Conservation (phyloP, 2,329 filamentous ascomycete genomes). For the Corynespora cassiicola region DNA sequence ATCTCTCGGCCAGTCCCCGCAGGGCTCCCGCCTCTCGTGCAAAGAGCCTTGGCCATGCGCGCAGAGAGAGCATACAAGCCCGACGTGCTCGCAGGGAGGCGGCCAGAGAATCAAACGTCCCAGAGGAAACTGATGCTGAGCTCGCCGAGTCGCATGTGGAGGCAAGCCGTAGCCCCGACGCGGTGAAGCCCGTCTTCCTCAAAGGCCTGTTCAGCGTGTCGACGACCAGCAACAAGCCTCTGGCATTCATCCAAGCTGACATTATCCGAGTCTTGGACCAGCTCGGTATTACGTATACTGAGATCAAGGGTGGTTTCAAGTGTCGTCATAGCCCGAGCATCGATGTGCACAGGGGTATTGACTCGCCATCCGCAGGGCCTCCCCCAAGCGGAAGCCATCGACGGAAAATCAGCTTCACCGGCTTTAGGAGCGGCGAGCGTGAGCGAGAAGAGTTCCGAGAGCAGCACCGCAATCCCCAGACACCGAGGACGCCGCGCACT, state of each 20-base stretch:
- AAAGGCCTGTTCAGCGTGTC: constrained; percentile 98
- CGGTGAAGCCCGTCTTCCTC: constrained; percentile 91
- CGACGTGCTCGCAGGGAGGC: constrained; percentile 78
- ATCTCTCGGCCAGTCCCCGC: constrained; percentile 43
- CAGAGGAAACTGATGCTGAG: constrained; percentile 89
- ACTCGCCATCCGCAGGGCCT: constrained; percentile 49
- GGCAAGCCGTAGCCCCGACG: constrained; percentile 70
- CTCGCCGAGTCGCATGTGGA: constrained; percentile 61
- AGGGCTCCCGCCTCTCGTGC: constrained; percentile 61
- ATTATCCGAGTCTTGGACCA: constrained; percentile 89
- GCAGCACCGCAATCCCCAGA: constrained; percentile 59
- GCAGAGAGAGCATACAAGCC: constrained; percentile 90
- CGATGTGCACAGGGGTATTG: constrained; percentile 76
- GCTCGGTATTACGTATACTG: constrained; percentile 86
- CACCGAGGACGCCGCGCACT: constrained; percentile 54
- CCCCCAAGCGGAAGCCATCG: constrained; percentile 60
- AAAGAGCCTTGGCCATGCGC: constrained; percentile 87
- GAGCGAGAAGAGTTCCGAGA: constrained; percentile 77
- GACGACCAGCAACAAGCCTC: constrained; percentile 90
- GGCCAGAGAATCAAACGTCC: constrained; percentile 76
- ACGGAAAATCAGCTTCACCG: constrained; percentile 84
- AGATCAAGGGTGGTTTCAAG: constrained; percentile 92
- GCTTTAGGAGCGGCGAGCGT: constrained; percentile 67
- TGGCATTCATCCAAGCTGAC: constrained; percentile 83
- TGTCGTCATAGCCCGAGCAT: constrained; percentile 91